Evolutionary conservation across 208 protist genomes (phyloP), one percentile per base, ranked within the genome.

Genomic region (Trichomonas vaginalis): DNA sequence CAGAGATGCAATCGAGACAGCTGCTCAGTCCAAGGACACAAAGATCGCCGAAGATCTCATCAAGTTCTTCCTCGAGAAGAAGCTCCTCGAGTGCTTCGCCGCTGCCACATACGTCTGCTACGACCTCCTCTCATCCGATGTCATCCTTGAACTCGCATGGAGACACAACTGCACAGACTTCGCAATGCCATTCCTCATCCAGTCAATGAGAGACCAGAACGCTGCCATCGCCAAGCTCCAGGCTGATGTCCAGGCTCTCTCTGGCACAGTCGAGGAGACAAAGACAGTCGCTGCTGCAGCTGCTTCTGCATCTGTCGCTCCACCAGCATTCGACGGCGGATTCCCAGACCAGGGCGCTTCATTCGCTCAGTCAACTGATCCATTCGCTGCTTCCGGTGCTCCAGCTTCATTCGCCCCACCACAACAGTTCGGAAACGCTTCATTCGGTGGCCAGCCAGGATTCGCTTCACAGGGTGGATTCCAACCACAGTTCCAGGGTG

Each of bases 181-280:
- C 95, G 98, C 98, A 10, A 99, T 99, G 99, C 99, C 99, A 88
- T 99, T 98, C 97, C 96, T 99, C 70, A 99, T 99, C 96, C 98
- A 99, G 97, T 97, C 98, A 35, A 97, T 99, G 27, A 97, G 98
- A 49, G 98, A 99, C 96, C 99, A 99, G 97, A 98, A 97, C 12
- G 80, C 47, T 39, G 98, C 98, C 97, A 97, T 99, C 35, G 96
- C 97, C 95, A 96, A 96, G 40, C 97, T 99, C 56, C 12, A 87
- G 40, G 90, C 70, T 40, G 96, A 97, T 32, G 17, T 96, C 27
- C 95, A 95, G 37, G 61, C 61, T 10, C 61, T 47, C 12, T 49
- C 23, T 0, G 39, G 23, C 23, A 61, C 61, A 80, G 49, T 79
- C 35, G 49, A 95, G 0, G 92, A 95, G 35, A 61, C 47, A 46